Base-by-base conservation (phyloP, 768 basidiomycete genomes). In the Cystoderma amianthinum region DNA sequence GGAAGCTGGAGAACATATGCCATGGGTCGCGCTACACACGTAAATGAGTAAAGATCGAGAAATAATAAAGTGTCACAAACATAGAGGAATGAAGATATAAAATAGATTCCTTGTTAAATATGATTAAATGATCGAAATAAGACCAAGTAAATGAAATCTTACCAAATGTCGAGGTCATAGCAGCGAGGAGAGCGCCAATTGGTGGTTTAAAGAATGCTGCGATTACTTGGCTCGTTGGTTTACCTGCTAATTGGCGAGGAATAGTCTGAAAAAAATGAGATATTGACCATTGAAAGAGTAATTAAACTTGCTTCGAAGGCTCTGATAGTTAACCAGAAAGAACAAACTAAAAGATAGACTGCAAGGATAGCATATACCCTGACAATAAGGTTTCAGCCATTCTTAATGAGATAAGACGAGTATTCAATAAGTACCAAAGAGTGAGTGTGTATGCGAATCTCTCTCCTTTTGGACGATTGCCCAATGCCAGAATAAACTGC, bases 1-100 rank as follows among this genome's bases (percentile, higher is more conserved):
- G 66, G 73, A 96, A 92, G 51, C 89, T 92, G 18, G 89, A 88
- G 63, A 94, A 82, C 82, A 98, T 85, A 63, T 97, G 94, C 94
- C 94, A 97, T 3, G 94, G 94, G 62, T 97, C 94, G 47, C 89
- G 82, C 86, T 92, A 46, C 7, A 17, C 7, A 7, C 25, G 25
- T 28, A n/a, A 7, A n/a, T 20, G 1, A 42, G 20, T 11, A 45
- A 17, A 39, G 21, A 19, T 38, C 2, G 22, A 42, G 16, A 3
- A 30, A 28, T 28, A 7, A n/a, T 28, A 7, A 28, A 21, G 20
- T 33, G 17, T 39, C 3, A 69, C 87, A 67, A 47, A 90, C 87
- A 52, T 89, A 94, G 54, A 92, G 78, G 62, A 91, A 74, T 0
- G 89, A 94, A 2, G 90, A 77, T 17, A 82, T 54, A 49, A 92